Conservation (phyloP, 2,329 filamentous ascomycete genomes). For the Chaetomium strumarium region DNA sequence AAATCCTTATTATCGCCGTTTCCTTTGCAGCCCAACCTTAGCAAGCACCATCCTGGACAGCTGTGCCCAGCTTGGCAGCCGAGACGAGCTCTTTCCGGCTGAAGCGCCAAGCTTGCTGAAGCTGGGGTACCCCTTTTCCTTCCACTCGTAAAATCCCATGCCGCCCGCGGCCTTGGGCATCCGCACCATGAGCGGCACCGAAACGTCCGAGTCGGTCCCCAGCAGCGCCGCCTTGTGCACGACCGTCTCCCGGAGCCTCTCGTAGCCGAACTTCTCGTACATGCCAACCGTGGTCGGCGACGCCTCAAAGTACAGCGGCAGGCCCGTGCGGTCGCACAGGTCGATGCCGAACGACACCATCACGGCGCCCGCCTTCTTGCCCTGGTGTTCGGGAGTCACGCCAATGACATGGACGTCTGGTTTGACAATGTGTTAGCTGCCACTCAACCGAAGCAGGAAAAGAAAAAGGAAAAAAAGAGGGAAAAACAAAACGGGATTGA, state of each 20-base stretch:
- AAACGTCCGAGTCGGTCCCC: constrained; percentile 32
- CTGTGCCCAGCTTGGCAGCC: too few species aligned
- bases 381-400: constrained; percentile 38
- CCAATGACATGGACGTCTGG: constrained; percentile 33
- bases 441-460: neutral
- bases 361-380: constrained; percentile 36
- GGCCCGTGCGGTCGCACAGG: constrained; percentile 31
- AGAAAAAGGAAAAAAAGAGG: neutral
- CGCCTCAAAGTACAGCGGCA: constrained; percentile 44
- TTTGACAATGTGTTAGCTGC: neutral
- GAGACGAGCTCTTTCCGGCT: neutral
- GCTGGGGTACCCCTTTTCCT: constrained; percentile 14
- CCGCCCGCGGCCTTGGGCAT: constrained; percentile 30
- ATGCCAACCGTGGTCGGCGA: constrained; percentile 37
- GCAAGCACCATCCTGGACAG: too few species aligned
- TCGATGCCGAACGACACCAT: constrained; percentile 37
- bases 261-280: constrained; percentile 43
- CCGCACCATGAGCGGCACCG: constrained; percentile 37
- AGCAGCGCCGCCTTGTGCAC: constrained; percentile 35
- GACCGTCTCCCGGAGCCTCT: constrained; percentile 32
- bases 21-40: too few species aligned
- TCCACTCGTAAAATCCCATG: constrained; percentile 20
- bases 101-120: neutral
- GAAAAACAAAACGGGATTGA: too few species aligned
- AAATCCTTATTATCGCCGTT: too few species aligned